Conservation (phyloP, 306 rosid species). For the Vicia sativa region DNA sequence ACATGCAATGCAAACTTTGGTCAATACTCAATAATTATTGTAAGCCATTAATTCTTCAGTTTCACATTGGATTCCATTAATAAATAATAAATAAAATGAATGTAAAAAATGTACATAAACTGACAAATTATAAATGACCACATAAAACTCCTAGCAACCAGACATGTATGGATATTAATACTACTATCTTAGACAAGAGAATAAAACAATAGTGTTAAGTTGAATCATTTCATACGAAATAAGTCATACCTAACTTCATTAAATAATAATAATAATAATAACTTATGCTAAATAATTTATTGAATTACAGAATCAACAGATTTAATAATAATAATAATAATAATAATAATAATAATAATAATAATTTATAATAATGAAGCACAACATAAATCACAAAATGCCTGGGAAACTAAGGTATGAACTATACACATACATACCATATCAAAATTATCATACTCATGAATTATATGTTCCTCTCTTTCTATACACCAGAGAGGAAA, state of each 20-base stretch:
- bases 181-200: not conserved
- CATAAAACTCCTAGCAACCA: not conserved
- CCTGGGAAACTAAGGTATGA: conserved; percentile 57
- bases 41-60: conserved; percentile 37
- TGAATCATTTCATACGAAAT: conserved; percentile 12
- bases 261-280: not conserved
- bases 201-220: conserved; percentile 1
- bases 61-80: conserved; percentile 58
- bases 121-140: conserved; percentile 36
- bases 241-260: conserved; percentile 34
- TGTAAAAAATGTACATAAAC: conserved; percentile 4
- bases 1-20: conserved; percentile 1
- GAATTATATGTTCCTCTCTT: conserved; percentile 49
- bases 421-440: conserved; percentile 77
- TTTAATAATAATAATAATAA: conserved; percentile 46
- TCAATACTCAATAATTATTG: conserved; percentile 11
- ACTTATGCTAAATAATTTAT: conserved; percentile 52
- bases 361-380: conserved; percentile 30
- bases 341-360: conserved; percentile 35
- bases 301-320: conserved; percentile 64
- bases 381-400: conserved; percentile 52
- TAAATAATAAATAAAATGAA: conserved; percentile 33
- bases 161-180: not conserved
- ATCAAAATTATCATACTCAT: conserved; percentile 52
- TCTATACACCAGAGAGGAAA: conserved; percentile 50